These are phyloP conservation scores for Pythium volutum DNA, from an alignment of 352 stramenopile genomes.

Conservation along the genomic window DNA sequence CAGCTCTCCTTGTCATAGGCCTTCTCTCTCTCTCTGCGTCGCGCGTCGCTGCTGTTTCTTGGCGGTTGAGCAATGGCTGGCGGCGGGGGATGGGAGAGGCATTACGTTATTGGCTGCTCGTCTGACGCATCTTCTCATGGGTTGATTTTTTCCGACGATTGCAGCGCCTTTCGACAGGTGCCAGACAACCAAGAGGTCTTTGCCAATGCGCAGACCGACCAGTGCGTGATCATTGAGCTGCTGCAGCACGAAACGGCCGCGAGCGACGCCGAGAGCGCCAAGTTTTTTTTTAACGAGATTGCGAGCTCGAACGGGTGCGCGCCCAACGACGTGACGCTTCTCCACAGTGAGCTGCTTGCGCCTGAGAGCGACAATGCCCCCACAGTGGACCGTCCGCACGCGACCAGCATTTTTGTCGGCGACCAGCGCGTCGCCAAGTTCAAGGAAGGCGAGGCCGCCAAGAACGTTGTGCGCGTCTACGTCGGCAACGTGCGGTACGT, in stretches of 20 bases:
- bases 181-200: conserved; percentile 89
- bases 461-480: conserved; percentile 86
- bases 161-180: conserved; percentile 74
- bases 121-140: not conserved
- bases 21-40: not conserved
- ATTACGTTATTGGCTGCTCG: not conserved
- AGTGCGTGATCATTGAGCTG: conserved; percentile 83
- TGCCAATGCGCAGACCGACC: conserved; percentile 71
- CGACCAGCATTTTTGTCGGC: conserved; percentile 53
- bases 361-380: conserved; percentile 23
- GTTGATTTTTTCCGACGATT: not conserved
- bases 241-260: conserved; percentile 63
- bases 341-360: conserved; percentile 40
- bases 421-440: conserved; percentile 86
- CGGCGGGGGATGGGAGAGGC: not conserved
- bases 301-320: conserved; percentile 74
- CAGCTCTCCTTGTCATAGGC: not conserved
- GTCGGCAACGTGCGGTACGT: conserved; percentile 60
- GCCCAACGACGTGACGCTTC: conserved; percentile 45
- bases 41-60: not conserved
- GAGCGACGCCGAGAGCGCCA: conserved; percentile 42
- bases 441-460: conserved; percentile 72
- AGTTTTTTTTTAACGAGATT: conserved; percentile 85
- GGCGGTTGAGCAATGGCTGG: conserved; percentile 1
- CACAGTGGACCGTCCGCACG: conserved; percentile 34